Evolutionary conservation across 768 basidiomycete genomes (phyloP), one percentile per base, ranked within the genome.

Genomic region (Mycena haematopus): DNA sequence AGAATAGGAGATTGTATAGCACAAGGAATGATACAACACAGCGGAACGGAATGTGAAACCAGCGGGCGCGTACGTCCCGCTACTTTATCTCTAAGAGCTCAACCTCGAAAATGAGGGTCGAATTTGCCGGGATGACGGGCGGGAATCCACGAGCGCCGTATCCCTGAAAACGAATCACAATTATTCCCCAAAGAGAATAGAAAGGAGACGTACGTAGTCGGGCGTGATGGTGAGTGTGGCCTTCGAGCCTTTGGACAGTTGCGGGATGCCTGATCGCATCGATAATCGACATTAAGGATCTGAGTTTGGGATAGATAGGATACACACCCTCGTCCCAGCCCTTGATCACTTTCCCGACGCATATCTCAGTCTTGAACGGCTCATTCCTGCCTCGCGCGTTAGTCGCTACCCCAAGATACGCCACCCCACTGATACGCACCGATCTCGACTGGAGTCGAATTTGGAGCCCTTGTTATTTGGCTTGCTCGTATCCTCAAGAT

Each of bases 321-420:
- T 14, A 76, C 82, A 68, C 66, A 89, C 94, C 93, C 74, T 94
- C 91, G 70, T 95, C 93, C 94, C 93, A 95, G 31, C 93, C 92
- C 71, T 82, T 89, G 77, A 96, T 95, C 50, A 96, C 93, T 71
- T 88, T 87, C 9, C 91, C 90, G 21, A 86, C 78, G 47, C 93
- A 92, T 65, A 94, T 93, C 71, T 84, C 71, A 3, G 90, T 92
- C 64, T 75, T 69, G 73, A 95, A 94, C 1, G 91, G 84, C 0
- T 4, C 3, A 0, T 79, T 78, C 40, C 92, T 92, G 73, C 14
- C 25, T 35, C 60, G 52, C 56, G 14, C 60, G 44, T 21, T 1
- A 27, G 58, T 40, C 62, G 49, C 60, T 59, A 60, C 60, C 29
- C 68, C 58, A 67, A 45, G 2, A 33, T 2, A 52, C 19, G n/a